Base-by-base conservation (phyloP, 1,284 basidiomycete genomes). In the Cerrena zonata region DNA sequence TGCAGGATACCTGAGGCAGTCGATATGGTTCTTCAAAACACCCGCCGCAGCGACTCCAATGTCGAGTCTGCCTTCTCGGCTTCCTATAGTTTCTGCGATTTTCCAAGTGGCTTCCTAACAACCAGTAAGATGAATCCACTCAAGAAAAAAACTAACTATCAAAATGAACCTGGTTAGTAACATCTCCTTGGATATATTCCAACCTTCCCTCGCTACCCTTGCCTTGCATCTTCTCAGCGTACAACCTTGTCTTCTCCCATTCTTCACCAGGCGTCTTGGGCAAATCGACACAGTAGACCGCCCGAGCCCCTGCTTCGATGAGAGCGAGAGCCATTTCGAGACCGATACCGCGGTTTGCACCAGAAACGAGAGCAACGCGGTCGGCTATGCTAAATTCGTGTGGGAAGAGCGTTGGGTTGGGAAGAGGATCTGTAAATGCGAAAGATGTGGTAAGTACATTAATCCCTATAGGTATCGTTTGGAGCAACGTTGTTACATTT, bases 311-410 rank as follows among this genome's bases (percentile, higher is more conserved):
- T 3, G 83, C 82, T 68, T 93, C 90, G 36, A 82, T 77, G 36
- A 90, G 69, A 3, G 84, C 79, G 51, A 89, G 73, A 24, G 88
- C 88, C 78, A 89, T 86, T 68, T 90, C 88, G 27, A 93, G 77
- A 2, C 91, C 90, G 5, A 93, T 76, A 1, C 90, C 90, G 45
- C 89, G 77, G 59, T 88, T 89, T 1, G 76, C 90, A 5, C 89
- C 89, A 0, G 89, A 86, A 37, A 91, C 80, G 51, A 92, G 71
- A 24, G 78, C 84, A 12, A 89, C 86, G 19, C 86, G 81, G 58
- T 82, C 84, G 15, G 70, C 71, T 38, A 92, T 76, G 4, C 80
- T 76, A 69, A 92, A 92, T 61, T 89, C 88, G 52, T 84, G 53
- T 73, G 61, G 78, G 82, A 56, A 89, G 74, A 64, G 54, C 23